phyloP scores from a whole-genome alignment of 306 rosid genomes.

The Ochetophila trinervis region DNA sequence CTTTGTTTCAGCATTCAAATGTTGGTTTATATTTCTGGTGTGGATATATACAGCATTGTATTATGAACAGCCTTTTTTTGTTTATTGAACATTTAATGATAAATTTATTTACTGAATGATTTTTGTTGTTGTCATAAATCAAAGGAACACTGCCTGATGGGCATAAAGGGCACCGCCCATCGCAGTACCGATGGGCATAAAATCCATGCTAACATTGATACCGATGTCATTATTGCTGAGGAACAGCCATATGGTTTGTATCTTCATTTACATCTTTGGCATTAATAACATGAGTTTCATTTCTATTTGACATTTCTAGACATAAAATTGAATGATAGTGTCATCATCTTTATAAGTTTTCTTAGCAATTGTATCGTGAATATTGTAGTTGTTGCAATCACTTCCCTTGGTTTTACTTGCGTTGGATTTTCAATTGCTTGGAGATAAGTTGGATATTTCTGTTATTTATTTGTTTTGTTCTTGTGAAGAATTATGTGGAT shows the following conservation, averaged over 20 bases:
- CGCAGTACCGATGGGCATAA: conserved; percentile 99
- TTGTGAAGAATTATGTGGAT: not conserved
- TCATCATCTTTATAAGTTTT: not conserved
- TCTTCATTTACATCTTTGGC: conserved; percentile 11
- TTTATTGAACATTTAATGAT: conserved; percentile 1
- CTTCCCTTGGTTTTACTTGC: not conserved
- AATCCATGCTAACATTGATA: conserved; percentile 98
- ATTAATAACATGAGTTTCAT: conserved; percentile 7
- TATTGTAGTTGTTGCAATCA: not conserved
- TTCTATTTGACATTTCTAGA: not conserved
- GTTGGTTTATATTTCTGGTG: conserved; percentile 34
- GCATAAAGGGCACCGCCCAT: conserved; percentile 97
- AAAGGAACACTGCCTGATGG: conserved; percentile 99
- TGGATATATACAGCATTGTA: conserved; percentile 15
- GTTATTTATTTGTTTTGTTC: too few species aligned
- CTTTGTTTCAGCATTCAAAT: conserved; percentile 98
- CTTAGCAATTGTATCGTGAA: not conserved
- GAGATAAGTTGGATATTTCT: too few species aligned
- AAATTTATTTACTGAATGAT: not conserved
- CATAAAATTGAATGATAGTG: not conserved
- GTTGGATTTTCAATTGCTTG: too few species aligned
- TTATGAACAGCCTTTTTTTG: conserved; percentile 4
- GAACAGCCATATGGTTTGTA: conserved; percentile 96
- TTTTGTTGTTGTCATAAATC: not conserved
- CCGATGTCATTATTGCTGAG: conserved; percentile 95